Percentiles rank a stretch among this genome's conserved stretches.
These are phyloP conservation scores for Fusarium newnesense DNA, from an alignment of 2,329 filamentous ascomycete species.

Conservation along the genomic window DNA sequence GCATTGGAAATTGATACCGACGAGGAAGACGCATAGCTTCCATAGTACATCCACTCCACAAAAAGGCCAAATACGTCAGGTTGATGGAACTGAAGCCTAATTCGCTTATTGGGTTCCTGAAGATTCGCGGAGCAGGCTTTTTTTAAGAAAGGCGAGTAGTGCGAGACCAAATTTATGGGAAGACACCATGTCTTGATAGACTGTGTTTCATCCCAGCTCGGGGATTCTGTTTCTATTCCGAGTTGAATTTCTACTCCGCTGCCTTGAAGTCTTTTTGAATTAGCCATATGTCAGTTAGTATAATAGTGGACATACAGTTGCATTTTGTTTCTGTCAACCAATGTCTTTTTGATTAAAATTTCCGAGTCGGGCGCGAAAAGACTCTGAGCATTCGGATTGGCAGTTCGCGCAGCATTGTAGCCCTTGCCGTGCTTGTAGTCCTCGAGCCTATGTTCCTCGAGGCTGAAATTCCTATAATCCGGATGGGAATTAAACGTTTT, in stretches of 20 bases:
- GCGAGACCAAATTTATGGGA: background rate
- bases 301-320: background rate
- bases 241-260: background rate
- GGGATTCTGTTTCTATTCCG: background rate
- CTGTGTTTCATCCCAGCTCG: background rate
- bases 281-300: background rate
- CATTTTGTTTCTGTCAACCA: rapidly evolving
- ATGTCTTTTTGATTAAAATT: rapidly evolving
- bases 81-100: background rate
- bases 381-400: background rate
- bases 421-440: background rate
- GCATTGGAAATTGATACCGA: background rate
- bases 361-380: background rate
- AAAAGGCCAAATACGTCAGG: background rate
- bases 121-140: rapidly evolving
- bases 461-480: background rate
- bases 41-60: background rate
- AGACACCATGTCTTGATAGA: background rate
- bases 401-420: background rate
- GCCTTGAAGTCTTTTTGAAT: background rate
- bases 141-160: background rate
- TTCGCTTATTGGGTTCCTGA: too few relatives aligned
- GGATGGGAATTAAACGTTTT: background rate
- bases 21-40: rapidly evolving
- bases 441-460: background rate